Base-by-base conservation (phyloP, 176 grass and related monocot species). In the Tillandsia fasciculata region DNA sequence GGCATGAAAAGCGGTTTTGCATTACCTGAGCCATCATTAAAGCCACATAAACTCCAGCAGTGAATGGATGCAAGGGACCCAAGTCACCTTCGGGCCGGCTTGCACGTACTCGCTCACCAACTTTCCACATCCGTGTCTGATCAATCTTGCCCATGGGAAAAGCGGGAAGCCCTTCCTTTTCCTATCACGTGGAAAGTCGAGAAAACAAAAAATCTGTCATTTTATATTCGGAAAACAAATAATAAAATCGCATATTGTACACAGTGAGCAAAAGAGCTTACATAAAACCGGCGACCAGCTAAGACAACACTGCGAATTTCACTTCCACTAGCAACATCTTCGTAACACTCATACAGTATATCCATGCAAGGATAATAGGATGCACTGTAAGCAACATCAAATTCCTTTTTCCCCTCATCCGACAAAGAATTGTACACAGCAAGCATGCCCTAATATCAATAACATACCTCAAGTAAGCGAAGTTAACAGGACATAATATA, bases 11-110 rank as follows among this genome's bases (percentile, higher is more conserved):
- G 15, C 10, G 28, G 9, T 26, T 10, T 14, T 12, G 3, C 52
- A 52, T 2, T 80, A 89, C 88, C 88, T 92, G 86, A 53, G 92
- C 88, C 92, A 96, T 96, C 86, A 88, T 88, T n/a, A 92, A 73
- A 49, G 85, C 89, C 10, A 88, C 79, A 48, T 88, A 88, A 29
- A 88, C 85, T 71, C 85, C 89, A 24, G 85, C 89, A 17, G 80
- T 84, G 52, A 88, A 84, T 8, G 78, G 71, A 51, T 79, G 72
- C 27, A 84, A 79, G 1, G 82, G 84, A 42, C 77, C 81, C 70
- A 79, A 77, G 70, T 92, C 79, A 56, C 22, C 82, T 4, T 69
- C 74, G 64, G 83, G 83, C 18, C 85, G 77, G 50, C 70, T 78
- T 13, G 77, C 64, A 33, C 89, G 85, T 13, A 92, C 89, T 61